Evolutionary conservation across 495 filamentous ascomycete genomes (phyloP).

Genomic region (Trichocladium antarcticum): DNA sequence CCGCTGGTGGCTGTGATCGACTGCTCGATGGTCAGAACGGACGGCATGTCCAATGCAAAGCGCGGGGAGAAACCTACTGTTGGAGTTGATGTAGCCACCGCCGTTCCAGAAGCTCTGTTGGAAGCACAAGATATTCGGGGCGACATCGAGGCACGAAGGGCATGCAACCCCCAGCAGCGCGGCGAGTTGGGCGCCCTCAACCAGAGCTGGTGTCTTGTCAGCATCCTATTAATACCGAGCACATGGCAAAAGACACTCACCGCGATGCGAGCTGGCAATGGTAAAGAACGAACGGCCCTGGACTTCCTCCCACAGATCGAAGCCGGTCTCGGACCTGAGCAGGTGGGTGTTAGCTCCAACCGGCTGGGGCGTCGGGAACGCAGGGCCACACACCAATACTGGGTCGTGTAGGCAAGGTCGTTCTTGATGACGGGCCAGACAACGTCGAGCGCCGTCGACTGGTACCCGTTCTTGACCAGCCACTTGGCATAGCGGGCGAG

Average conservation of each 20-base stretch:
- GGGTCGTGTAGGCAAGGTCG: conserved; percentile 56
- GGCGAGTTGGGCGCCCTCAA: conserved; percentile 54
- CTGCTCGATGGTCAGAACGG: conserved; percentile 9
- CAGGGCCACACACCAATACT: conserved; percentile 47
- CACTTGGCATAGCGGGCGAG: conserved; percentile 38
- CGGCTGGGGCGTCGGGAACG: neutral
- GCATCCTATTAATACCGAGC: conserved; percentile 13
- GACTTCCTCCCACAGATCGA: conserved; percentile 65
- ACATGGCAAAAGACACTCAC: conserved; percentile 2
- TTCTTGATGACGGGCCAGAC: conserved; percentile 57
- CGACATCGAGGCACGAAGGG: conserved; percentile 40
- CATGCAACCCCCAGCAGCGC: conserved; percentile 33
- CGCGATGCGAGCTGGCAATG: conserved; percentile 30
- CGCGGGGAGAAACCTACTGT: conserved; percentile 29
- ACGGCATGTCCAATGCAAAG: neutral
- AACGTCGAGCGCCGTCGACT: conserved; percentile 26
- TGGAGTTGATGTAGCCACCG: conserved; percentile 47
- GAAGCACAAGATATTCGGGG: conserved; percentile 52
- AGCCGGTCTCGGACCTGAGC: conserved; percentile 45
- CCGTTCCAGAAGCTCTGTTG: conserved; percentile 53
- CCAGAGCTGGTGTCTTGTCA: conserved; percentile 31
- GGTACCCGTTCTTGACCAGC: conserved; percentile 40
- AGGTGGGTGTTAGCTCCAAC: neutral
- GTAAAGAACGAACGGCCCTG: conserved; percentile 51
- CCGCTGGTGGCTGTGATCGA: conserved; percentile 36